Percentiles rank a stretch among this genome's conserved stretches.
phyloP scores from a whole-genome alignment of 805 yeast genomes.

The Candida nonsorbophila region DNA sequence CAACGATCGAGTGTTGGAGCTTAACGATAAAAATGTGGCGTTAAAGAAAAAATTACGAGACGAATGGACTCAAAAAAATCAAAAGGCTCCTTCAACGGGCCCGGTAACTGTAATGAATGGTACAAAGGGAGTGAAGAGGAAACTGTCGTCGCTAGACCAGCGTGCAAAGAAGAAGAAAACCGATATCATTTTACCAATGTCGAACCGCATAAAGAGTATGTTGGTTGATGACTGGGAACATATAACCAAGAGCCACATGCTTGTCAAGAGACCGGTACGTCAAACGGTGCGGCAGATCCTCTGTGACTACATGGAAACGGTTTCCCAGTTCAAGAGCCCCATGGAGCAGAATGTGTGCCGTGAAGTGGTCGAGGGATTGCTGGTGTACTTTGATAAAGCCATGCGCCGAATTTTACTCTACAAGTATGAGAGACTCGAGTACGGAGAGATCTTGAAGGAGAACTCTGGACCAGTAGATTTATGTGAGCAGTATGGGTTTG shows the following conservation, averaged over 20 bases:
- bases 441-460: slow-evolving; percentile 43
- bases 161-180: slow-evolving; percentile 20
- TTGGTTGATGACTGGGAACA: slow-evolving; percentile 93
- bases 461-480: slow-evolving; percentile 14
- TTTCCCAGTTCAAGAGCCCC: slow-evolving; percentile 12
- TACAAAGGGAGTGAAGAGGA: slow-evolving; percentile 3
- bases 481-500: slow-evolving; percentile 62
- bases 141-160: too few species aligned
- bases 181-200: slow-evolving; percentile 55
- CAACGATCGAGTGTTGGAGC: slow-evolving; percentile 58
- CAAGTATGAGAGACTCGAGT: slow-evolving; percentile 75
- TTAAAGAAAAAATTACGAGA: slow-evolving; percentile 46
- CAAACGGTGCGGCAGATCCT: slow-evolving; percentile 52
- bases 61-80: slow-evolving; percentile 9
- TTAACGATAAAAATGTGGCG: slow-evolving; percentile 61
- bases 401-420: slow-evolving; percentile 67
- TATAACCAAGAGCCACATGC: slow-evolving; percentile 72
- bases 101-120: slow-evolving; percentile 2
- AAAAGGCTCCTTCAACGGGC: not conserved
- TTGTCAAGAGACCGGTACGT: slow-evolving; percentile 60
- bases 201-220: slow-evolving; percentile 60
- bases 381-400: slow-evolving; percentile 67
- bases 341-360: slow-evolving; percentile 44
- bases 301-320: slow-evolving; percentile 35
- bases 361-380: slow-evolving; percentile 70